Base-by-base conservation (phyloP, 2,329 filamentous ascomycete genomes). In the Trichoderma koningiopsis region DNA sequence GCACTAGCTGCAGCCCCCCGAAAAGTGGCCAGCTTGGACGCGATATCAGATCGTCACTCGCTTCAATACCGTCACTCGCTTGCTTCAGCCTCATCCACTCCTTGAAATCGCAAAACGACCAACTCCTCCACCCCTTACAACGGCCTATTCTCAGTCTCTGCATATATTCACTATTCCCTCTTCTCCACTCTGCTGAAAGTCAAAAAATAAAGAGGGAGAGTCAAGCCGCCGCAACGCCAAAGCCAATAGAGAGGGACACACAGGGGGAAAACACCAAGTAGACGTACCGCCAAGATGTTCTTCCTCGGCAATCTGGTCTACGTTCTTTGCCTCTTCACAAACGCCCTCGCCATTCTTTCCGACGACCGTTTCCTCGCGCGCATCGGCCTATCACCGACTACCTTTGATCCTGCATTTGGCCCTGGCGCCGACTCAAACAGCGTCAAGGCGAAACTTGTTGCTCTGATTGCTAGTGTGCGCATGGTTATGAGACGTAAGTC, bases 261-360 rank as follows among this genome's bases (percentile, higher is more conserved):
- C 37, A 7, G 40, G 24, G 11, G 35, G 22, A 47, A 31, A 40
- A 3, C 10, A 10, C 19, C 10, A n/a, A 16, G 11, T 0, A 24
- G 31, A 37, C 29, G 53, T 4, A 55, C 35, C 37, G 11, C 72
- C 76, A 77, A 68, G 62, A 92, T 93, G 90, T 84, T 93, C 72
- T 87, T 94, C 83, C 82, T 88, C 72, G 86, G 86, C 66, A 92
- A 89, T 76, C 86, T 96, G 70, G 85, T 96, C 79, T 94, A 95
- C 80, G 79, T 95, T 74, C 87, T 89, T 74, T 86, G 97, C 79
- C 92, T 98, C 77, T 88, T 98, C 78, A 90, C 96, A 82, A 99
- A 99, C 82, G 93, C 93, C 73, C 91, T 98, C 78, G 93, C 94
- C 72, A 89, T 97, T 77, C 91, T 98, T 73, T 97, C 93, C 75